These are phyloP conservation scores for Ganoderma sp. DNA, from an alignment of 1,284 basidiomycete species.

Conservation along the genomic window DNA sequence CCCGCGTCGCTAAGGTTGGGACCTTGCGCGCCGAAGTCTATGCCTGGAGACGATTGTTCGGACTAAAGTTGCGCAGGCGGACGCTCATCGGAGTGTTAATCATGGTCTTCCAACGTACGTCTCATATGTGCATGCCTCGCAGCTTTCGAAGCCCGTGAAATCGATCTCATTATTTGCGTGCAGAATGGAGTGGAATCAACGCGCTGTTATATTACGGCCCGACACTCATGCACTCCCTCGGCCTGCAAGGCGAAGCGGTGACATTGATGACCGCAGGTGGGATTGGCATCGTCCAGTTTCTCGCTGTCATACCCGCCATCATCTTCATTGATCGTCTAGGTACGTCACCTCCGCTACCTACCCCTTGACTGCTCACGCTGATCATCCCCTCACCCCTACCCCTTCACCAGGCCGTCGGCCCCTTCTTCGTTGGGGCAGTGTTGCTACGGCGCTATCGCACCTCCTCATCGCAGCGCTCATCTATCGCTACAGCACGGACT, in stretches of 20 bases:
- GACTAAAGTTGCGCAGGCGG: conserved; percentile 56
- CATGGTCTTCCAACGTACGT: conserved; percentile 82
- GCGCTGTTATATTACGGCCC: conserved; percentile 84
- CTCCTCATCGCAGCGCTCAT: conserved; percentile 73
- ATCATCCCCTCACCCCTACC: background rate
- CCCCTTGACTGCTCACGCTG: background rate
- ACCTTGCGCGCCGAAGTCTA: conserved; percentile 47
- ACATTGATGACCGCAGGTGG: conserved; percentile 75
- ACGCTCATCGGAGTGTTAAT: conserved; percentile 72
- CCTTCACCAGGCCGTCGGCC: conserved; percentile 60
- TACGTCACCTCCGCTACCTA: conserved; percentile 39
- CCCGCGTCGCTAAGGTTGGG: conserved; percentile 29
- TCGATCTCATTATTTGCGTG: background rate
- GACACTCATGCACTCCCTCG: conserved; percentile 67
- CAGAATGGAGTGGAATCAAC: conserved; percentile 86
- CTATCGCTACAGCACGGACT: conserved; percentile 55
- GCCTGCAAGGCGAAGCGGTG: conserved; percentile 57
- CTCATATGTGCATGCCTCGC: background rate
- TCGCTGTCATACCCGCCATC: conserved; percentile 78
- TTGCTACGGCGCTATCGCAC: conserved; percentile 76
- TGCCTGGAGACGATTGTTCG: conserved; percentile 63
- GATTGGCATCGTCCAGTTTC: conserved; percentile 78
- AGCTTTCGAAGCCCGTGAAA: conserved; percentile 7
- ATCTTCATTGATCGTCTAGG: conserved; percentile 75
- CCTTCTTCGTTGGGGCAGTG: conserved; percentile 69